Base-by-base conservation (phyloP, 106 monocot species). In the Chionographis japonica region DNA sequence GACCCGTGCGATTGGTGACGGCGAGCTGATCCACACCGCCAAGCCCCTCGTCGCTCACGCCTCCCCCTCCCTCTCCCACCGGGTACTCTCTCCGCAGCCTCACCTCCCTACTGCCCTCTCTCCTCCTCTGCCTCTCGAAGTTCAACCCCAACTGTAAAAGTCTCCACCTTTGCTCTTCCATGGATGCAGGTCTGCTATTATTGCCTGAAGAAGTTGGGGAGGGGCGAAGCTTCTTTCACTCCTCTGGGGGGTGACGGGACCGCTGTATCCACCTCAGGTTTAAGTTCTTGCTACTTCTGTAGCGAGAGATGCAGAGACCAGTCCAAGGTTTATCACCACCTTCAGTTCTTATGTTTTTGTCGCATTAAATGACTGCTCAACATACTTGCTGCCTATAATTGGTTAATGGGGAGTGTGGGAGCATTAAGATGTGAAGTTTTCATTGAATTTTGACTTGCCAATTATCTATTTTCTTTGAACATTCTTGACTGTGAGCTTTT, bases 21-120 rank as follows among this genome's bases (percentile, higher is more conserved):
- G 92, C 11, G 95, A 92, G 19, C 80, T 84, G 52, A 82, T 97
- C 67, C 92, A 97, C 86, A 92, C 95, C 36, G 95, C 95, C 54
- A 72, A 76, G 68, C 95, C 95, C 54, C 54, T 95, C 12, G 73
- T 89, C 36, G 40, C 86, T 54, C 86, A 92, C 67, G 86, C 95
- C 17, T 75, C 77, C 43, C 68, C 71, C 17, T 71, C 82, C 71
- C 74, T 79, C 66, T 63, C 75, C 54, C 58, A 70, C 58, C 54
- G 76, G 58, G 90, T 90, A 66, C 12, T 37, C 42, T 56, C 46
- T 36, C 9, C n/a, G 0, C 9, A 16, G 63, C 60, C 6, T 58
- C 17, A 8, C 46, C 6, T 72, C 36, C 58, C 35, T 16, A 54
- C 37, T 18, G 27, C 0, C 20, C 20, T 56, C 19, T n/a, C 16